A percentile compares a stretch with the other conserved stretches of the same genome.
Evolutionary conservation across 2,329 filamentous ascomycete species (phyloP).

Genomic region (Cercospora berteroae): DNA sequence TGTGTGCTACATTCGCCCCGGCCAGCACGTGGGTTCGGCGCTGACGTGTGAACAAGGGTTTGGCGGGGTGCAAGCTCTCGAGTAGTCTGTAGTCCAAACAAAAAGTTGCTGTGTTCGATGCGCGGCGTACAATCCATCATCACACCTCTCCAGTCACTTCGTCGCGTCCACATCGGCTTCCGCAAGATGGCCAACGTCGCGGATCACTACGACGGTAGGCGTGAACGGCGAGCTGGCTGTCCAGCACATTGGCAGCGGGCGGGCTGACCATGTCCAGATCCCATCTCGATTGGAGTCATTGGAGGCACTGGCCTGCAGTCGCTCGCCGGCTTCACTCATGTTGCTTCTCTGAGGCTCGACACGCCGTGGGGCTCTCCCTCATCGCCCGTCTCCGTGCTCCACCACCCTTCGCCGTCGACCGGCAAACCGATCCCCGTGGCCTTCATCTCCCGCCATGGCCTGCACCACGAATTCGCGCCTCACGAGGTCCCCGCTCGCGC

Average conservation of each 20-base stretch:
- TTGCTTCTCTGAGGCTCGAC: conserved; percentile 70
- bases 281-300: conserved; percentile 53
- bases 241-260: background rate
- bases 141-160: background rate
- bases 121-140: background rate
- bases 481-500: conserved; percentile 93
- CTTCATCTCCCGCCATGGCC: conserved; percentile 89
- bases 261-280: conserved; percentile 37
- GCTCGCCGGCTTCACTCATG: conserved; percentile 80
- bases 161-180: conserved; percentile 34
- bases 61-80: background rate
- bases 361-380: conserved; percentile 89
- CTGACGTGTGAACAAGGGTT: background rate
- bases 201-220: conserved; percentile 35
- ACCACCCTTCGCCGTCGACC: conserved; percentile 73
- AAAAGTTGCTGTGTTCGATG: background rate
- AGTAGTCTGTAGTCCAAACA: background rate
- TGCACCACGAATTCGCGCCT: conserved; percentile 83
- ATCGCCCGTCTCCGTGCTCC: conserved; percentile 78
- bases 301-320: conserved; percentile 84
- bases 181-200: conserved; percentile 40
- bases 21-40: background rate
- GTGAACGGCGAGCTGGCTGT: background rate
- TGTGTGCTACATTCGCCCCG: too few relatives aligned
- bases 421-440: conserved; percentile 65